These are phyloP conservation scores for Magnaporthiopsis poae DNA, from an alignment of 2,329 filamentous ascomycete species.

Conservation along the genomic window DNA sequence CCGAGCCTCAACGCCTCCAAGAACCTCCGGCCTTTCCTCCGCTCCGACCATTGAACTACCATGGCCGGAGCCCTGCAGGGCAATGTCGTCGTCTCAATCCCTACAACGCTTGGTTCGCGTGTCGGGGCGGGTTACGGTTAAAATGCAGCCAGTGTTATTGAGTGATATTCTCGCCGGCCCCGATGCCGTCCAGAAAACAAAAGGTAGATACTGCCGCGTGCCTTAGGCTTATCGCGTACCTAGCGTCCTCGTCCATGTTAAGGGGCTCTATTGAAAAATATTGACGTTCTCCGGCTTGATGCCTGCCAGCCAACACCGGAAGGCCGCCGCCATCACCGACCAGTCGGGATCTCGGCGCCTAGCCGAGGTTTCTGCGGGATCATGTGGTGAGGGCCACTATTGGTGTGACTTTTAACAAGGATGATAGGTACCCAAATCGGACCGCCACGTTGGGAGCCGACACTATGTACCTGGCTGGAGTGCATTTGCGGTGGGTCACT, in stretches of 20 bases:
- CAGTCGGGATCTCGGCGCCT: background rate
- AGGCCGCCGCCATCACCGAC: background rate
- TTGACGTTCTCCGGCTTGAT: conserved; percentile 74
- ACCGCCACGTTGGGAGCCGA: background rate
- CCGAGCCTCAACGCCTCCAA: background rate
- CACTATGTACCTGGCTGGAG: background rate
- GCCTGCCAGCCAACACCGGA: conserved; percentile 31
- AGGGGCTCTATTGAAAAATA: conserved; percentile 53
- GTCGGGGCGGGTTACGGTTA: background rate
- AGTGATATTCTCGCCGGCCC: too few relatives aligned
- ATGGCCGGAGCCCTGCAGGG: background rate
- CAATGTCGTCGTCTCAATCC: background rate
- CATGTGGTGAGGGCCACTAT: background rate
- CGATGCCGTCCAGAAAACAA: too few relatives aligned
- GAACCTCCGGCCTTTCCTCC: background rate
- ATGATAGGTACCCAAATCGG: background rate
- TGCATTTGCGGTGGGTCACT: background rate
- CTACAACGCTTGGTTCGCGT: background rate
- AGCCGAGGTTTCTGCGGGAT: background rate
- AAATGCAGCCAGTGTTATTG: background rate
- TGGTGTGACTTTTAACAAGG: background rate
- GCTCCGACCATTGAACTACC: too few relatives aligned
- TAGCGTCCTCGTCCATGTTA: too few relatives aligned
- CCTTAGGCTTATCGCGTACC: too few relatives aligned
- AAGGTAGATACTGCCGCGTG: too few relatives aligned